Base-by-base conservation (phyloP, 2,329 filamentous ascomycete species). In the Graphilbum fragrans region DNA sequence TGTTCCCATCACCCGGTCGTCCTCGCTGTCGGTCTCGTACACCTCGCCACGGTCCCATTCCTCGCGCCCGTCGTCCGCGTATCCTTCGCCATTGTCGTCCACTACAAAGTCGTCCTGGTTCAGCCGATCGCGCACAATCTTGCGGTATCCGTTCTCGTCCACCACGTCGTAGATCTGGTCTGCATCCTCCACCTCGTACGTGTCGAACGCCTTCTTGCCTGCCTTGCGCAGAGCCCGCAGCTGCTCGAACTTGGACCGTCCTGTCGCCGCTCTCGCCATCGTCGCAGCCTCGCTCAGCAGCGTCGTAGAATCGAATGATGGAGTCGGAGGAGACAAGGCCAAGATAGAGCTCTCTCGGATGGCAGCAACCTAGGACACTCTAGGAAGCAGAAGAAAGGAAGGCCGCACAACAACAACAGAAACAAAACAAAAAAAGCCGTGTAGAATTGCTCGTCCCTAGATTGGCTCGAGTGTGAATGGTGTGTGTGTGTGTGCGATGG, bases 81-180 rank as follows among this genome's bases (percentile, higher is more conserved):
- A 98, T 31, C 92, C 90, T 58, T 90, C 86, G 55, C 90, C 90
- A 65, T 95, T 94, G 65, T 98, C 92, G 66, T 96, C 92, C 45
- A 98, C 88, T 40, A 98, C 90, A 55, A 98, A 98, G 64, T 98
- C 92, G 53, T 98, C 92, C 54, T 94, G 73, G 56, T 96, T 85
- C 39, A 98, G 70, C 37, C 92, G 81, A 42, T 82, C 78, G 34
- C 92, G 77, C 14, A 98, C 87, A 50, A 96, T 82, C 59, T 93
- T 93, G 67, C 95, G 95, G 70, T 98, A 98, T 39, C 85, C 84
- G 55, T 92, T 90, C 54, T 98, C 92, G 56, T 96, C 88, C 37
- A 98, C 87, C 54, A 94, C 88, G 48, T 96, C 92, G 65, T 96
- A 98, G 35, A 98, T 69, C 51, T 85, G 78, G 49, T 81, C 76